Conservation (phyloP, 2,329 filamentous ascomycete species). For the Aspergillus jensenii region DNA sequence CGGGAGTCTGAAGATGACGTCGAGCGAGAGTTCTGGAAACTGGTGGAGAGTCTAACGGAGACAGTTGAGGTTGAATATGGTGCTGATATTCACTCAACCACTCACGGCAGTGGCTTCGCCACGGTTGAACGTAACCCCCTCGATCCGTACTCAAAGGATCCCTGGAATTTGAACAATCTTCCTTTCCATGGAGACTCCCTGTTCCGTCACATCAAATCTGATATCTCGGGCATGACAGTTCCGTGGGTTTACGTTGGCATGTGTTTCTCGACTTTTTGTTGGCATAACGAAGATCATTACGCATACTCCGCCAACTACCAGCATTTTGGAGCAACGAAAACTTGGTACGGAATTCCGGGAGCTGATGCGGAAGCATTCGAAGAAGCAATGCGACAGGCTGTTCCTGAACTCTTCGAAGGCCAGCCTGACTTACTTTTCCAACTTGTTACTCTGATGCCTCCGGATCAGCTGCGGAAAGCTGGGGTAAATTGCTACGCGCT, state of each 20-base stretch:
- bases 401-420: conserved; percentile 94
- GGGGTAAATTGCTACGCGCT: conserved; percentile 90
- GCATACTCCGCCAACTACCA: conserved; percentile 98
- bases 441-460: conserved; percentile 90
- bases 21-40: conserved; percentile 92
- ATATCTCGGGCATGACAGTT: conserved; percentile 98
- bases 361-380: conserved; percentile 95
- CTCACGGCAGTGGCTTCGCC: conserved; percentile 94
- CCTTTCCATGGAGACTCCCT: conserved; percentile 88
- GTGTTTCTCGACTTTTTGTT: conserved; percentile 99
- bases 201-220: conserved; percentile 95
- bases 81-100: conserved; percentile 96
- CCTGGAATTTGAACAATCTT: conserved; percentile 93
- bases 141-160: conserved; percentile 82
- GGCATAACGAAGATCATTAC: conserved; percentile 99
- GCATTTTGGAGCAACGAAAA: conserved; percentile 97
- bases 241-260: conserved; percentile 99
- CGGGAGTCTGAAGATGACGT: conserved; percentile 93
- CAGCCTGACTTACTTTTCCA: conserved; percentile 96
- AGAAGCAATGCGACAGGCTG: conserved; percentile 88
- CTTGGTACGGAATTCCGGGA: conserved; percentile 97
- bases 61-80: conserved; percentile 98
- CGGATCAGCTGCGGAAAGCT: conserved; percentile 87
- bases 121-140: conserved; percentile 88
- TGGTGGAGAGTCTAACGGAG: conserved; percentile 91